These are phyloP conservation scores for Blastobotrys indianensis DNA, from an alignment of 1,139 yeast species.

Conservation along the genomic window DNA sequence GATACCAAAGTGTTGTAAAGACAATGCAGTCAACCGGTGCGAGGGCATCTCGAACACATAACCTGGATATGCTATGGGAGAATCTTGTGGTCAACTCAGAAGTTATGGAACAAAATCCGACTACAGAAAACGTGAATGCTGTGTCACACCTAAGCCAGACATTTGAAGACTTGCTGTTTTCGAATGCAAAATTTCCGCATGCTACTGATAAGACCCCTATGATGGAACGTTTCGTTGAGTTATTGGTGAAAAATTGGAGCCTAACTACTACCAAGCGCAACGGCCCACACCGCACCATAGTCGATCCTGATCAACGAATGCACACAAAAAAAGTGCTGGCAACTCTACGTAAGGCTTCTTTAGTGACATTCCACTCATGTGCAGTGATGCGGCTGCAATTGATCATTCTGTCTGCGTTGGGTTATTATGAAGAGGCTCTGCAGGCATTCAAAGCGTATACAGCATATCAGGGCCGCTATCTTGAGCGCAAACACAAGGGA, in stretches of 20 bases:
- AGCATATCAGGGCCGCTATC: conserved; percentile 34
- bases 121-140: conserved; percentile 10
- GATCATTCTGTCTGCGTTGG: conserved; percentile 29
- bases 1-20: conserved; percentile 19
- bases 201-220: conserved; percentile 39
- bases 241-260: conserved; percentile 33
- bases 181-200: conserved; percentile 37
- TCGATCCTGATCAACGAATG: conserved; percentile 16
- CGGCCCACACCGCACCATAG: conserved; percentile 22
- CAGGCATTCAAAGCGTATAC: conserved; percentile 43
- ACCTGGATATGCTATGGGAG: conserved; percentile 16
- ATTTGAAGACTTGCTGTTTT: conserved; percentile 22
- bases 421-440: conserved; percentile 34
- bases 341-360: conserved; percentile 35
- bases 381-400: conserved; percentile 38
- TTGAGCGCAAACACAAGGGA: conserved; percentile 27
- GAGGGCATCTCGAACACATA: not conserved
- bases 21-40: conserved; percentile 5
- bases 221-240: conserved; percentile 29
- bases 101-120: conserved; percentile 14
- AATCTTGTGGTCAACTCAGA: conserved; percentile 18
- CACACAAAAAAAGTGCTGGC: conserved; percentile 22
- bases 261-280: conserved; percentile 15
- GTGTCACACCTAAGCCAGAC: conserved; percentile 13
- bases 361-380: conserved; percentile 46